Evolutionary conservation across 139 green algal species (phyloP).

Genomic region (Picochlorum sp.): DNA sequence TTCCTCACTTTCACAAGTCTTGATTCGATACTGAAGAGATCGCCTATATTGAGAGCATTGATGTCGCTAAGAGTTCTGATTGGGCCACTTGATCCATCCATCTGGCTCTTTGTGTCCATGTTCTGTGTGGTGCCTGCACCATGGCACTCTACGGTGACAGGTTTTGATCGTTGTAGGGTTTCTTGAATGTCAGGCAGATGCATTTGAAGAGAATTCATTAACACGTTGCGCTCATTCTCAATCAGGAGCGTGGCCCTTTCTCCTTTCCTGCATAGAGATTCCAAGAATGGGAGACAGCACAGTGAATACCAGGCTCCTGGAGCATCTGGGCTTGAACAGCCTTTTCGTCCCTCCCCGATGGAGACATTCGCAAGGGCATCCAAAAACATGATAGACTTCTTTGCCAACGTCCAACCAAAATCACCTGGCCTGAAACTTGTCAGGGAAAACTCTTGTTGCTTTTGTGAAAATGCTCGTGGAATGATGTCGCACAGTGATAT

Average conservation of each 20-base stretch:
- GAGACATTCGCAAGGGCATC: not conserved
- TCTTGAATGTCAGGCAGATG: not conserved
- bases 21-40: not conserved
- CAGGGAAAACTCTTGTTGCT: not conserved
- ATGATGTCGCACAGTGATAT: not conserved
- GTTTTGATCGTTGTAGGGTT: not conserved
- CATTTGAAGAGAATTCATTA: not conserved
- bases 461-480: not conserved
- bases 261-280: not conserved
- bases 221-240: not conserved
- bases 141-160: not conserved
- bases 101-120: not conserved
- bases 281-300: not conserved
- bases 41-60: not conserved
- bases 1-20: not conserved
- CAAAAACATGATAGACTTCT: not conserved
- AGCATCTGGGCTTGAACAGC: no score
- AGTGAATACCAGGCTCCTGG: not conserved
- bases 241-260: not conserved
- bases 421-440: not conserved
- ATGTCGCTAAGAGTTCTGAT: not conserved
- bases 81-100: no score
- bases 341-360: not conserved
- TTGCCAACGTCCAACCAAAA: not conserved
- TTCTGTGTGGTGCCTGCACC: not conserved